phyloP scores from a whole-genome alignment of 257 asterid species.

The Cynanchum wilfordii region DNA sequence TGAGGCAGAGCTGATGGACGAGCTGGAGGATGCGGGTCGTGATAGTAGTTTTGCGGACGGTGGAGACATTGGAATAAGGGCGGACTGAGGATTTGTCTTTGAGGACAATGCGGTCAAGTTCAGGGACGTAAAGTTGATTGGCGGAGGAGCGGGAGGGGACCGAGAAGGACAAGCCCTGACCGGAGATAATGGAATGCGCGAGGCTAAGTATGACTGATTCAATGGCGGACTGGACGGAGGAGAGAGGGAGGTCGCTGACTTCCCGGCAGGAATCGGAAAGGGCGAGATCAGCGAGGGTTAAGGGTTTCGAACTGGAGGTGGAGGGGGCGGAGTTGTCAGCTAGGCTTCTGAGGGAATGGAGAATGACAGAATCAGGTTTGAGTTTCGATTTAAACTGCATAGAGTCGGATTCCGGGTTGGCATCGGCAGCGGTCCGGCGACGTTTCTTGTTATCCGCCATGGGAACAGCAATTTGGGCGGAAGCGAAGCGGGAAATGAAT shows the following conservation, averaged over 20 bases:
- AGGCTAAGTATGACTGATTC: slow-evolving; percentile 55
- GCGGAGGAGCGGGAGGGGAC: slow-evolving; percentile 85
- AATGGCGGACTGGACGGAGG: slow-evolving; percentile 60
- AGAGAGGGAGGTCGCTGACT: slow-evolving; percentile 63
- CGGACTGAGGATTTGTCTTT: slow-evolving; percentile 69
- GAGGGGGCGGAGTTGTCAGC: slow-evolving; percentile 32
- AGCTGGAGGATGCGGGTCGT: slow-evolving; percentile 77
- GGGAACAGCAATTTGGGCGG: background rate
- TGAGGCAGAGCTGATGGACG: slow-evolving; percentile 65
- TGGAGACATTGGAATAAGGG: slow-evolving; percentile 67
- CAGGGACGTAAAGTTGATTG: slow-evolving; percentile 84
- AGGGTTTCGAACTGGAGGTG: slow-evolving; percentile 41
- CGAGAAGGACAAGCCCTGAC: slow-evolving; percentile 61
- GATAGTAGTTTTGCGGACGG: slow-evolving; percentile 70
- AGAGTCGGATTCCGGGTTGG: slow-evolving; percentile 44
- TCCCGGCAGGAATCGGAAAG: slow-evolving; percentile 75
- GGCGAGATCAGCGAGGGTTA: slow-evolving; percentile 57
- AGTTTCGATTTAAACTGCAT: slow-evolving; percentile 56
- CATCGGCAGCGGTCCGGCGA: slow-evolving; percentile 44
- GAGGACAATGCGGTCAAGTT: slow-evolving; percentile 79
- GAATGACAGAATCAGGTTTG: slow-evolving; percentile 55
- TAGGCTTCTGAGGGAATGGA: slow-evolving; percentile 45
- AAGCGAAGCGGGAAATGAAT: slow-evolving; percentile 38
- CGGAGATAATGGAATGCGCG: slow-evolving; percentile 74
- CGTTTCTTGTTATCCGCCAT: slow-evolving; percentile 82